Evolutionary conservation across 164 flowering plant species (phyloP).

Genomic region (Annona cherimola): DNA sequence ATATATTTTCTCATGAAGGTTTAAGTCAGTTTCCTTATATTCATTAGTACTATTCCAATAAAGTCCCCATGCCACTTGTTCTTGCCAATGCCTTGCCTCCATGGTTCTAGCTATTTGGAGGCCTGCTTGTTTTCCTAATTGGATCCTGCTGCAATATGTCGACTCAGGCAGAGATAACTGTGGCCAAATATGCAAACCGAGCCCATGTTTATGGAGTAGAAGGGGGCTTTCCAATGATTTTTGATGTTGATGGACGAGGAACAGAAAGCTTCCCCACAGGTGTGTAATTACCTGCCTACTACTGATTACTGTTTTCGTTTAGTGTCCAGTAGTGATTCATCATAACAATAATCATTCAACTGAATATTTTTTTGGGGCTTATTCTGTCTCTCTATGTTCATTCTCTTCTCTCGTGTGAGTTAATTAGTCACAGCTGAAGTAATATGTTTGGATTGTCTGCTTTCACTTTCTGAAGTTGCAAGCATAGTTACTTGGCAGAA

Average conservation of each 20-base stretch:
- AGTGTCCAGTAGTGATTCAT: background rate
- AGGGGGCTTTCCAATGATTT: constrained; percentile 76
- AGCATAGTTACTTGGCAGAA: no score
- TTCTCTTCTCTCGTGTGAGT: background rate
- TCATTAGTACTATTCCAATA: no score
- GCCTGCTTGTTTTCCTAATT: background rate
- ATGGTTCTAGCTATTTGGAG: no score
- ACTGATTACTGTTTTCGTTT: background rate
- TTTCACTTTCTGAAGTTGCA: no score
- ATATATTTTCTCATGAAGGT: no score
- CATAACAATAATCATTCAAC: background rate
- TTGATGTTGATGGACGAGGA: constrained; percentile 89
- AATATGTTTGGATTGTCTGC: no score
- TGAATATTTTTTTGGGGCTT: background rate
- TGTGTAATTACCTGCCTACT: constrained; percentile 10
- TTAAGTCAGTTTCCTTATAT: no score
- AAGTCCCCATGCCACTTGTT: no score
- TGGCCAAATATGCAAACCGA: constrained; percentile 73
- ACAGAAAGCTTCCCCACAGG: constrained; percentile 80
- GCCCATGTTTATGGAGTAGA: constrained; percentile 70
- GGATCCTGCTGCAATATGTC: background rate
- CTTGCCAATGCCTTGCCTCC: no score
- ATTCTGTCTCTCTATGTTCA: background rate
- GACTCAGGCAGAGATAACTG: constrained; percentile 58
- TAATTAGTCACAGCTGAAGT: background rate